These are phyloP conservation scores for Ophiostoma angusticollis DNA, from an alignment of 2,329 filamentous ascomycete species.

Conservation along the genomic window DNA sequence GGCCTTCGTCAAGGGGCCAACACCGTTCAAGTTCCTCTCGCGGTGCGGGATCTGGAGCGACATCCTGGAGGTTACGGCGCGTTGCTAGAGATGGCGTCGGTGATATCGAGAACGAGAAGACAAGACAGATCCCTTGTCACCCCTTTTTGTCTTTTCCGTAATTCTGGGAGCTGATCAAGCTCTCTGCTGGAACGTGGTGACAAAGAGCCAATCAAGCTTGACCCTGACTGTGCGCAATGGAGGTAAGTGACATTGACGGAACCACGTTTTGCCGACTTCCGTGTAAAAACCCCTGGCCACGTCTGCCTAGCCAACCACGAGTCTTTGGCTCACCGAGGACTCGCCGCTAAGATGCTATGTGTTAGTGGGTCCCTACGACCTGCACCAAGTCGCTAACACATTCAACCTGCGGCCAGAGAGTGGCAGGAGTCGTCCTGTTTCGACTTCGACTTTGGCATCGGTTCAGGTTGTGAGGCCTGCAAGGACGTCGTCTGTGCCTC, in stretches of 20 bases:
- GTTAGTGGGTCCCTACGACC: neutral
- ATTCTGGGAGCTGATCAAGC: no score
- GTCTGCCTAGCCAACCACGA: neutral
- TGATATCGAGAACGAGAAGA: neutral
- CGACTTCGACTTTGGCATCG: no score
- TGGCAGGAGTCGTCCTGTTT: no score
- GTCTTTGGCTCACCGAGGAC: neutral
- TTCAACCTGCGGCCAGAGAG: neutral
- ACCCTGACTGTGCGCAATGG: no score
- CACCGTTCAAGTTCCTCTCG: conserved; percentile 35
- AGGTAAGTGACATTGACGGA: neutral
- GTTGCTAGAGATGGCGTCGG: neutral
- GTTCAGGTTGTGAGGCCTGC: no score
- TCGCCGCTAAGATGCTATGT: neutral
- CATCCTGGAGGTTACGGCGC: conserved; percentile 29
- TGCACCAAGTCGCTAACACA: neutral
- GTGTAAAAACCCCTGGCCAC: neutral
- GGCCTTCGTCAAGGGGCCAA: conserved; percentile 65
- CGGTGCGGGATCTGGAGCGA: conserved; percentile 45
- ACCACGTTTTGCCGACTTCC: neutral
- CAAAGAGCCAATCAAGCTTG: conserved; percentile 4
- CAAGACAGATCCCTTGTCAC: neutral
- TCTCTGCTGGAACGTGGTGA: neutral
- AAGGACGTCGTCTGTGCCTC: no score
- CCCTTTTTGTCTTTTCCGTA: neutral